Evolutionary conservation across 2,329 filamentous ascomycete species (phyloP), one percentile per base, ranked within the genome.

Genomic region (Bipolaris zeicola): DNA sequence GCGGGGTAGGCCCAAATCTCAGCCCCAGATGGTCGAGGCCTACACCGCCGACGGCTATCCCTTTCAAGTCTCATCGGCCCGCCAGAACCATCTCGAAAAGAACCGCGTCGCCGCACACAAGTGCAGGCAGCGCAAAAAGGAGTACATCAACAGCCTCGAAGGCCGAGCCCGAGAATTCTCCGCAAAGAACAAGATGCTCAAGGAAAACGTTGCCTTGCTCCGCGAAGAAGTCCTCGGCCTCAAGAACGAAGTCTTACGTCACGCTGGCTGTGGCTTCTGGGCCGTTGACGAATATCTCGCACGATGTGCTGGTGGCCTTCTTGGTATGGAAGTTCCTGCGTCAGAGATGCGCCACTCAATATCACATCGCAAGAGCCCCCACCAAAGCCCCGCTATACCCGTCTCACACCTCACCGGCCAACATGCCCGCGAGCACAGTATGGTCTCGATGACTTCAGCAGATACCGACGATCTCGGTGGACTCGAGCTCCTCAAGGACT

Each of bases 31-130:
- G 58, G 56, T 71, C 6, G 66, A 72, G 55, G 67, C 66, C 14
- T 72, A 54, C 54, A 73, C 71, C 3, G 61, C 69, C 14, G 72
- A 75, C 16, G 73, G 70, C 28, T 72, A 65, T 38, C 71, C 71
- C 2, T 68, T 74, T 54, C 67, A 71, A 18, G 70, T 74, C 5
- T 72, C 73, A 5, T 72, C 70, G 3, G 68, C 72, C 42, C 73
- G 73, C 49, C 67, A 74, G 54, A 70, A 69, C 2, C 73, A 76
- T 64, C 80, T 91, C 0, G 87, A 90, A 73, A 84, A 89, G 58
- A 92, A 92, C 71, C 82, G 89, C 8, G 78, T 89, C 2, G 89
- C 89, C 0, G 89, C 89, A 1, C 89, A 86, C 71, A 91, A 91
- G 69, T 92, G 89, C 68, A 84, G 89, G 3, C 84, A 88, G 67